A percentile compares a stretch with the other conserved stretches of the same genome.
Evolutionary conservation across 768 basidiomycete species (phyloP).

Genomic region (Lactarius trivialis): DNA sequence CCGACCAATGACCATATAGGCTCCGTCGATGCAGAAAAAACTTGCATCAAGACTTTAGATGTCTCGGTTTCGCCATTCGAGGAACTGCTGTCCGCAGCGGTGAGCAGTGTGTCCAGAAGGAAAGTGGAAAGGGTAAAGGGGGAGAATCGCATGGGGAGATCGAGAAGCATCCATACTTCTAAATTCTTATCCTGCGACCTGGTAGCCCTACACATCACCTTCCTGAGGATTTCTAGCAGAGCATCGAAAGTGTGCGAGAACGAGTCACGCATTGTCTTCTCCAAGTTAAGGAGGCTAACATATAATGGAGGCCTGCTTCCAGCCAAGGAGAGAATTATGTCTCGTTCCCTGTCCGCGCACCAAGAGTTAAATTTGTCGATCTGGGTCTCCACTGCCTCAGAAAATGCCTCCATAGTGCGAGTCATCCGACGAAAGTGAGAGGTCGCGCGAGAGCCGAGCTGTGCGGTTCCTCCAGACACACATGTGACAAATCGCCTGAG

Average conservation of each 20-base stretch:
- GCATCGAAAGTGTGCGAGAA: constrained; percentile 56
- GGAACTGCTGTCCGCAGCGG: constrained; percentile 49
- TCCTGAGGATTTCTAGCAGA: constrained; percentile 44
- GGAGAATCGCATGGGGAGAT: constrained; percentile 35
- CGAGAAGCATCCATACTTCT: constrained; percentile 38
- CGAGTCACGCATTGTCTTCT: constrained; percentile 49
- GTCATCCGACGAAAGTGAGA: constrained; percentile 30
- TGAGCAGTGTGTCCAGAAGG: constrained; percentile 58
- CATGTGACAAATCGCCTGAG: constrained; percentile 55
- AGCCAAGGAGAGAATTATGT: constrained; percentile 51
- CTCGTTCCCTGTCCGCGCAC: constrained; percentile 65
- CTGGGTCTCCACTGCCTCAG: constrained; percentile 62
- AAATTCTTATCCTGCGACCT: constrained; percentile 25
- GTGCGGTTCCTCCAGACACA: constrained; percentile 34
- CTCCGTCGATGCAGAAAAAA: constrained; percentile 58
- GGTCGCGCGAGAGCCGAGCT: constrained; percentile 11
- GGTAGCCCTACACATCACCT: constrained; percentile 28
- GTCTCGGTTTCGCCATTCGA: constrained; percentile 52
- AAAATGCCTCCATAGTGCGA: constrained; percentile 74
- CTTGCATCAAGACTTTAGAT: constrained; percentile 49
- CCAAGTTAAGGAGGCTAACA: constrained; percentile 60
- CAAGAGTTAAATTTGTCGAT: constrained; percentile 55
- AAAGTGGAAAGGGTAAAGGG: constrained; percentile 50
- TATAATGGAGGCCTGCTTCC: constrained; percentile 42
- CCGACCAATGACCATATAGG: constrained; percentile 71